Evolutionary conservation across 352 stramenopile species (phyloP).

Genomic region (Thalassiosira mediterranea): DNA sequence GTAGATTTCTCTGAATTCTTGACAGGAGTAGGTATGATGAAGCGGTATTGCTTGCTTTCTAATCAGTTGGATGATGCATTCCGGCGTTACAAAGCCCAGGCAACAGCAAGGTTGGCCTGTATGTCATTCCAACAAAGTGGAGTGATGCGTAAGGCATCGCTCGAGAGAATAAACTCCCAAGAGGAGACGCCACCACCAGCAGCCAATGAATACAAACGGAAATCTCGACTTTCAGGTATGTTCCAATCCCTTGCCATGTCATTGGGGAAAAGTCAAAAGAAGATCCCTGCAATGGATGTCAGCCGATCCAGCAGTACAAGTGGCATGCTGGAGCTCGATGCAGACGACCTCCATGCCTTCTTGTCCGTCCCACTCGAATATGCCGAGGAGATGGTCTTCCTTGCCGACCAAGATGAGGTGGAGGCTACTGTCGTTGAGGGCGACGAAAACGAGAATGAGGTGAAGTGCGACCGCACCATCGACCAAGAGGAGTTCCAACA

Average conservation of each 20-base stretch:
- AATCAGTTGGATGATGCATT: constrained; percentile 13
- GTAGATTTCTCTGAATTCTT: constrained; percentile 16
- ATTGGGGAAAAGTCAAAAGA: background rate
- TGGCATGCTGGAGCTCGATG: constrained; percentile 6
- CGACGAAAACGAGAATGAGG: background rate
- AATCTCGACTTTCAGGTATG: background rate
- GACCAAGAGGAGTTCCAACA: constrained; percentile 16
- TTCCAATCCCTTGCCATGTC: too few relatives aligned
- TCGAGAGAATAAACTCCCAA: too few relatives aligned
- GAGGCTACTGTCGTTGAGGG: background rate
- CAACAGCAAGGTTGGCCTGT: background rate
- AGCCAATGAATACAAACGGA: background rate
- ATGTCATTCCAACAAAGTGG: background rate
- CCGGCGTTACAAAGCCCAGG: constrained; percentile 6
- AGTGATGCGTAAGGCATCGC: too few relatives aligned
- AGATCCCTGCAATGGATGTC: background rate
- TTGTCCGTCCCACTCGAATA: background rate
- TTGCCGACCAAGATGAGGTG: constrained; percentile 17
- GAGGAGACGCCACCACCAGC: background rate
- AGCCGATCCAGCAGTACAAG: background rate
- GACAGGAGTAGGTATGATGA: constrained; percentile 20
- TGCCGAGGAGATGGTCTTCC: constrained; percentile 19
- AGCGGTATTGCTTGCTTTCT: constrained; percentile 6
- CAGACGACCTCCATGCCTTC: constrained; percentile 8
- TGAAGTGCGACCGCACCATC: constrained; percentile 8